A percentile compares a stretch with the other conserved stretches of the same genome.
phyloP scores from a whole-genome alignment of 2,329 filamentous ascomycete species.

The Cryphonectria japonica region DNA sequence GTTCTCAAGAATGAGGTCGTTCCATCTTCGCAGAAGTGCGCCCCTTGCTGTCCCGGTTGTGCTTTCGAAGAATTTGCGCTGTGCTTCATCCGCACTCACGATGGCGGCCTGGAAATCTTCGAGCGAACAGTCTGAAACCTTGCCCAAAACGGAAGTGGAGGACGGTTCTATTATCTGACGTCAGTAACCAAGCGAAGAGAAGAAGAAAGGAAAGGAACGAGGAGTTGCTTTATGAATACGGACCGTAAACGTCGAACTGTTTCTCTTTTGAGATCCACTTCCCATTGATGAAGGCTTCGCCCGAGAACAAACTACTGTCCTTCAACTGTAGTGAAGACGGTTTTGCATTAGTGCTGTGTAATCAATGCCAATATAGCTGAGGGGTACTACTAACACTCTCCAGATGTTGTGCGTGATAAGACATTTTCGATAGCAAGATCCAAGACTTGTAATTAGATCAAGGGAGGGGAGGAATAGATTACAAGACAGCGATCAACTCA shows the following conservation, averaged over 20 bases:
- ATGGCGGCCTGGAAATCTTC: constrained; percentile 54
- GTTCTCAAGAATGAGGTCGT: neutral
- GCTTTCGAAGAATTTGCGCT: constrained; percentile 53
- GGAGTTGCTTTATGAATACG: neutral
- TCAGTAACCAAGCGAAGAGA: neutral
- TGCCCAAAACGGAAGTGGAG: constrained; percentile 50
- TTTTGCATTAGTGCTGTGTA: neutral
- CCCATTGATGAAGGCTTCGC: neutral
- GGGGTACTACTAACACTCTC: neutral
- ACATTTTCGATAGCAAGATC: neutral
- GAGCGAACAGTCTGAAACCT: constrained; percentile 55
- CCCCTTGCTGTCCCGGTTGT: constrained; percentile 46
- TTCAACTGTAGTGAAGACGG: too few species aligned
- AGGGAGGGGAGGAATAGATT: too few species aligned
- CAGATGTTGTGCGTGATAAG: constrained; percentile 12
- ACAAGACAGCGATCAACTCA: too few species aligned
- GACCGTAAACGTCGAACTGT: neutral
- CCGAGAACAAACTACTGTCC: neutral
- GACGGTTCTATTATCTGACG: neutral
- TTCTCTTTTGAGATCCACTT: neutral
- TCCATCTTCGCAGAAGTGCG: constrained; percentile 63
- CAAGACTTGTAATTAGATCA: too few species aligned
- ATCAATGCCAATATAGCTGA: neutral
- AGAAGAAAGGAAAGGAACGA: too few species aligned
- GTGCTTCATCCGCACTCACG: constrained; percentile 49